Evolutionary conservation across 495 filamentous ascomycete genomes (phyloP).

Genomic region (Talaromyces nanjingensis): DNA sequence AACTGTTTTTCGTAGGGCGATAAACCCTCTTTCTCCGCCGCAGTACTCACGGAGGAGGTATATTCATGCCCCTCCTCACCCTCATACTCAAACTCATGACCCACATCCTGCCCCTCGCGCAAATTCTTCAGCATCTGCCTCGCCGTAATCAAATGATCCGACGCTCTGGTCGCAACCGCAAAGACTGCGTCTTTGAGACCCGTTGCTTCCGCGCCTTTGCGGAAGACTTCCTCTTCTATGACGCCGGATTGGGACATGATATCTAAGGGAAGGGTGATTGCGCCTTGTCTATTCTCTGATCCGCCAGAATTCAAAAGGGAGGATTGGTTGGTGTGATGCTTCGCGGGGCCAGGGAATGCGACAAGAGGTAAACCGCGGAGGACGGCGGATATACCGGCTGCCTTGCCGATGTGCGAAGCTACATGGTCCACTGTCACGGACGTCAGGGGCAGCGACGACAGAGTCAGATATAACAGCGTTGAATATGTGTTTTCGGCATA

Average conservation of each 20-base stretch:
- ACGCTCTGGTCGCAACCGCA: conserved; percentile 81
- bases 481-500: conserved; percentile 94
- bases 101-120: conserved; percentile 60
- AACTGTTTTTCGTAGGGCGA: conserved; percentile 29
- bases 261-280: conserved; percentile 76
- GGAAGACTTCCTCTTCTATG: conserved; percentile 81
- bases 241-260: conserved; percentile 76
- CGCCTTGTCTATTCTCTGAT: conserved; percentile 47
- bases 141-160: conserved; percentile 91
- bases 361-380: conserved; percentile 78
- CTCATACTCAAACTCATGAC: conserved; percentile 81
- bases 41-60: conserved; percentile 12
- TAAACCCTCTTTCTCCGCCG: conserved; percentile 18
- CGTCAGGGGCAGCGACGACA: conserved; percentile 66
- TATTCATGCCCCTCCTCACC: conserved; percentile 72
- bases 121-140: conserved; percentile 83
- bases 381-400: conserved; percentile 77
- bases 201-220: conserved; percentile 65
- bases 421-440: conserved; percentile 87
- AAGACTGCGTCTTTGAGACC: conserved; percentile 88
- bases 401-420: conserved; percentile 90
- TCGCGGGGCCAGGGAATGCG: conserved; percentile 64
- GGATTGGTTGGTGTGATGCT: conserved; percentile 41
- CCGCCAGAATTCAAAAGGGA: conserved; percentile 18
- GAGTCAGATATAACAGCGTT: conserved; percentile 82